These are phyloP conservation scores for Phaeotremella fagi DNA, from an alignment of 768 basidiomycete species.

Conservation along the genomic window DNA sequence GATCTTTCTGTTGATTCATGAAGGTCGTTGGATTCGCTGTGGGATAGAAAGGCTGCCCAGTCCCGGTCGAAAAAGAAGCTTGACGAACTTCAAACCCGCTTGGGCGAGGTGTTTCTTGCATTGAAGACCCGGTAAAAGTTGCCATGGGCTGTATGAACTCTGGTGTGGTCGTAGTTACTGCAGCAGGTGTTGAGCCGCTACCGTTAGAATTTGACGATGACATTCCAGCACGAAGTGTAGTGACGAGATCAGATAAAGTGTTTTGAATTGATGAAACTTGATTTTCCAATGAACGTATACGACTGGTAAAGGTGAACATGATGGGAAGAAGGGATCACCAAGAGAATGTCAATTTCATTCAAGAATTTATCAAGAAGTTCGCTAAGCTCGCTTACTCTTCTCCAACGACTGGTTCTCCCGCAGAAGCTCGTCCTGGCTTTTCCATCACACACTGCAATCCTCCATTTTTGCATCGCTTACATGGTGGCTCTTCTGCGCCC, in stretches of 20 bases:
- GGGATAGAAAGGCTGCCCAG: constrained; percentile 11
- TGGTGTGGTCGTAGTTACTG: constrained; percentile 7
- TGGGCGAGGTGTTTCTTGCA: background rate
- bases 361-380: no score
- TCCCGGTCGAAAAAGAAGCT: constrained; percentile 6
- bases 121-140: background rate
- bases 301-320: constrained; percentile 53
- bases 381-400: constrained; percentile 39
- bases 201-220: constrained; percentile 11
- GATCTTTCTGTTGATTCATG: background rate
- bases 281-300: constrained; percentile 79
- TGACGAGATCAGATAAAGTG: constrained; percentile 72
- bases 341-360: constrained; percentile 5
- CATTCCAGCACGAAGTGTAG: constrained; percentile 59
- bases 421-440: constrained; percentile 64
- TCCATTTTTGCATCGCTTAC: constrained; percentile 82
- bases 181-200: constrained; percentile 11
- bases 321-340: background rate
- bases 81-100: background rate
- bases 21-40: background rate
- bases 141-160: constrained; percentile 6
- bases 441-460: constrained; percentile 91
- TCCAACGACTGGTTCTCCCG: constrained; percentile 19
- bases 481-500: constrained; percentile 94
- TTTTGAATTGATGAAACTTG: constrained; percentile 79